phyloP scores from a whole-genome alignment of 2,329 filamentous ascomycete species.

The Ophiostoma himal-ulmi region DNA sequence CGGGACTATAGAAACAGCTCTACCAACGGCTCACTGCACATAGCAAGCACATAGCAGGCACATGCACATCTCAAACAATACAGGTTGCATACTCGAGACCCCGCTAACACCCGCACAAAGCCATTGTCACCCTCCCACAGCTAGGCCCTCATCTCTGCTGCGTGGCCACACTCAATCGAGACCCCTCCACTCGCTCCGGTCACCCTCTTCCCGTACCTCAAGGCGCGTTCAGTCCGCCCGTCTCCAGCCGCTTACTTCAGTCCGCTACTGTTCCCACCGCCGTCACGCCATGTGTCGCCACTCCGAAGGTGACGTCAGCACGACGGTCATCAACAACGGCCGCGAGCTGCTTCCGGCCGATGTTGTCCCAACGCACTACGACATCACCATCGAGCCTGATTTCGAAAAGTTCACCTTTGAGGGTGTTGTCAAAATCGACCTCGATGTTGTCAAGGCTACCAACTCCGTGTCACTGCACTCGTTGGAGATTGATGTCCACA shows the following conservation, averaged over 20 bases:
- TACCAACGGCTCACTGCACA: background rate
- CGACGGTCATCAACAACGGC: slow-evolving; percentile 38
- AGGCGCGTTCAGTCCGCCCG: slow-evolving; percentile 14
- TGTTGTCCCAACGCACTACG: slow-evolving; percentile 86
- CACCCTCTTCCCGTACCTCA: background rate
- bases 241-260: slow-evolving; percentile 12
- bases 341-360: slow-evolving; percentile 87
- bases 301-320: slow-evolving; percentile 34
- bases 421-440: slow-evolving; percentile 76
- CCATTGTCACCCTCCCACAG: slow-evolving; percentile 13
- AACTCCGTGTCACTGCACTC: slow-evolving; percentile 83
- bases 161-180: slow-evolving; percentile 15
- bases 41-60: background rate
- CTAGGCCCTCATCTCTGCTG: background rate
- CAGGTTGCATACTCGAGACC: background rate
- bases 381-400: slow-evolving; percentile 85
- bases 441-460: slow-evolving; percentile 80
- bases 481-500: slow-evolving; percentile 76
- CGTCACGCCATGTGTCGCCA: slow-evolving; percentile 64
- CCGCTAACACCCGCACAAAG: slow-evolving; percentile 17
- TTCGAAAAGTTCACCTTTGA: slow-evolving; percentile 83
- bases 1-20: background rate
- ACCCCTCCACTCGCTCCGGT: slow-evolving; percentile 8
- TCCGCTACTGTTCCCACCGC: slow-evolving; percentile 67
- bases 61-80: background rate